phyloP scores from a whole-genome alignment of 176 grass and related monocot species.

The Musa acuminata region DNA sequence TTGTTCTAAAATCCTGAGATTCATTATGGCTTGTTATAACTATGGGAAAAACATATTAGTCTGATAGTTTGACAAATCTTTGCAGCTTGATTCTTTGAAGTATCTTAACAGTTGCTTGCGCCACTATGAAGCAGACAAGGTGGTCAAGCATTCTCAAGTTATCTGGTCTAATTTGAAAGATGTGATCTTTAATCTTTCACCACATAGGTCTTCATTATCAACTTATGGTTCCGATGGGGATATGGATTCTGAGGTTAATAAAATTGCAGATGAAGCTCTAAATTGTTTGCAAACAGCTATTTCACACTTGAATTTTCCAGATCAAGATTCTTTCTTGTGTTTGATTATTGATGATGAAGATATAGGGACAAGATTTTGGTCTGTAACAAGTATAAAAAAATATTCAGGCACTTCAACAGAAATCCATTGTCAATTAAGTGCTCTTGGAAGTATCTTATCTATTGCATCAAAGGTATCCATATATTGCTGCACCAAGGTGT shows the following conservation, averaged over 20 bases:
- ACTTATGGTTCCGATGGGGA: conserved; percentile 32
- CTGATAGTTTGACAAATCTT: conserved; percentile 23
- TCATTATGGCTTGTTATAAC: neutral
- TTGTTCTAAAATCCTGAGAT: conserved; percentile 10
- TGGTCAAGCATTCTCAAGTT: conserved; percentile 50
- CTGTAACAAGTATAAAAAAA: conserved; percentile 32
- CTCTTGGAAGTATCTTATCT: conserved; percentile 63
- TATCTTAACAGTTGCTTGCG: conserved; percentile 75
- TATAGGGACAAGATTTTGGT: conserved; percentile 47
- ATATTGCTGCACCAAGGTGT: conserved; percentile 63
- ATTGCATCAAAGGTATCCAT: conserved; percentile 50
- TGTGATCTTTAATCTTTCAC: conserved; percentile 57
- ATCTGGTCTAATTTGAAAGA: conserved; percentile 78
- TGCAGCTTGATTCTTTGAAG: conserved; percentile 92
- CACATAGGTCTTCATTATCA: conserved; percentile 26
- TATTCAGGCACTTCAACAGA: conserved; percentile 26
- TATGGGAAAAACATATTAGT: neutral
- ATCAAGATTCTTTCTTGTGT: conserved; percentile 61
- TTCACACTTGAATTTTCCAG: conserved; percentile 36
- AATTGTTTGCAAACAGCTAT: conserved; percentile 64
- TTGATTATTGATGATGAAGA: conserved; percentile 74
- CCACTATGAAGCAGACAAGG: conserved; percentile 74
- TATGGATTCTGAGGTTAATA: conserved; percentile 40
- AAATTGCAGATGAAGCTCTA: conserved; percentile 66
- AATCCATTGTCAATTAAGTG: conserved; percentile 39